Base-by-base conservation (phyloP, 202 grass and related monocot species). In the Carex sylvatica region DNA sequence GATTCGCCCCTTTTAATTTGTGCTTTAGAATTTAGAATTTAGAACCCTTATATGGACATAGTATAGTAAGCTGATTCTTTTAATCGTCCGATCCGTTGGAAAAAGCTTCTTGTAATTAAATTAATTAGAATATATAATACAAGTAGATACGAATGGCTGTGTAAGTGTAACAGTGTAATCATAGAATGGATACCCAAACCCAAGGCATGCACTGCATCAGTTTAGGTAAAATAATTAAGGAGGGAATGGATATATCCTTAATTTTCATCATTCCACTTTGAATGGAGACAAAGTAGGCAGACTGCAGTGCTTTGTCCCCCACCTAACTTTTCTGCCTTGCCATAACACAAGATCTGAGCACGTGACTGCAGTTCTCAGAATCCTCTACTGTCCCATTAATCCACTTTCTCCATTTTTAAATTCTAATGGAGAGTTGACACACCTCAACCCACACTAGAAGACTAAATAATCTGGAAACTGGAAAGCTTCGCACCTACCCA, bases 271-370 rank as follows among this genome's bases (percentile, higher is more conserved):
- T 75, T 55, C 14, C 13, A 35, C 0, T 81, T 26, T 35, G 79
- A 81, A 66, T 65, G 79, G 60, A 65, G 60, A 65, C 42, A 81
- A 31, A 26, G 63, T 28, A 68, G 40, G 40, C 38, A 51, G 61
- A 40, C 38, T 40, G 6, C 38, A 31, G 61, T 81, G 60, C 40
- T 53, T 68, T 81, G 61, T 81, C 23, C 35, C 60, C 19, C 46
- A 69, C 15, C 79, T 14, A 82, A 54, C 36, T 82, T 69, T 69
- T 33, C 36, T 82, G n/a, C 42, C 13, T 13, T 55, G 20, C 62
- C 79, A 68, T 69, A 19, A 69, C 16, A 82, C 61, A 51, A 82
- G 79, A 82, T 82, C 79, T 55, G 20, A 81, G 8, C 79, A 82
- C 79, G 79, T 69, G 79, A 82, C 79, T 68, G 16, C 3, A 53